Base-by-base conservation (phyloP, 2,329 filamentous ascomycete genomes). In the Macrophomina pseudophaseolina region DNA sequence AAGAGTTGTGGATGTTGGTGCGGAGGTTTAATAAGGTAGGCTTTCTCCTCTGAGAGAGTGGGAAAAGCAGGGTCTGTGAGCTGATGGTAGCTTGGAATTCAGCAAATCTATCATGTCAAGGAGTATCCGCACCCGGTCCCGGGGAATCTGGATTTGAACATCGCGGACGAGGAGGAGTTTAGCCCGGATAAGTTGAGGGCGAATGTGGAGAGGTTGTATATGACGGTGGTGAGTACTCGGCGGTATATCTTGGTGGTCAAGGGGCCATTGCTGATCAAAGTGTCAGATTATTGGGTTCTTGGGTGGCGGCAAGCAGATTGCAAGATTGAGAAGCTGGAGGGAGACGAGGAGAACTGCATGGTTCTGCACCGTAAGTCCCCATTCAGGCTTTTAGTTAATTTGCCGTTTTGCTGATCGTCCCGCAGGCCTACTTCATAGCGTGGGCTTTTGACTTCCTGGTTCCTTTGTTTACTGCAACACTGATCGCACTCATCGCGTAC, bases 131-230 rank as follows among this genome's bases (percentile, higher is more conserved):
- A 84, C 56, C 78, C 86, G 7, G 83, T 86, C 0, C 84, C 90
- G 1, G 91, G 90, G 5, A 87, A 88, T 14, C 80, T 97, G 44
- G 92, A 96, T 75, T 84, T 96, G 67, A 92, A 93, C 71, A 90
- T 92, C 66, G 89, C 91, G 4, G 90, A 93, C 46, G 89, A 94
- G 64, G 92, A 95, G 70, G 90, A 94, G 66, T 95, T 95, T 75
- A 92, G 90, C 0, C 92, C 92, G 0, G 92, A 95, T 73, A 95
- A 95, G 79, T 81, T 96, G 52, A 85, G 92, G 11, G 87, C 89
- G 2, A 93, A 91, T 64, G 75, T 95, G 4, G 93, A 96, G 78
- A 84, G 93, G 14, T 80, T 95, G 11, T 96, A 96, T 75, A 93
- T 93, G 85, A 92, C 90, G 0, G 87, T 96, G 0, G 81, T 35